These are phyloP conservation scores for thale cress (Arabidopsis thaliana) DNA, from an alignment of 345 rosid genomes.

Conservation along the genomic window TAIR10.1 NC_003075.7:18306001-18306500, in stretches of 20 bases:
- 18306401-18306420: conserved; percentile 16
- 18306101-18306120: too few relatives aligned
- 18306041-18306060: too few relatives aligned
- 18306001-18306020: too few relatives aligned
- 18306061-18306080: too few relatives aligned
- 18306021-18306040: too few relatives aligned
- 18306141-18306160: too few relatives aligned
- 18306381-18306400: conserved; percentile 10
- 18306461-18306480: conserved; percentile 51
- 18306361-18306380: background rate
- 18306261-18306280: background rate
- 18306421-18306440: conserved; percentile 32
- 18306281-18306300: background rate
- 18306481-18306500: conserved; percentile 58
- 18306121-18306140: too few relatives aligned
- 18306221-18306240: background rate
- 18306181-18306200: background rate
- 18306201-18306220: background rate
- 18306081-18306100: too few relatives aligned
- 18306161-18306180: too few relatives aligned
- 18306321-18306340: background rate
- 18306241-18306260: background rate
- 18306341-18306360: background rate
- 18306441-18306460: conserved; percentile 9
- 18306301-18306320: background rate